A percentile compares a stretch with the other conserved stretches of the same genome.
phyloP scores from a whole-genome alignment of 225 moss, liverwort and hornwort genomes.

The Pleurozium schreberi region DNA sequence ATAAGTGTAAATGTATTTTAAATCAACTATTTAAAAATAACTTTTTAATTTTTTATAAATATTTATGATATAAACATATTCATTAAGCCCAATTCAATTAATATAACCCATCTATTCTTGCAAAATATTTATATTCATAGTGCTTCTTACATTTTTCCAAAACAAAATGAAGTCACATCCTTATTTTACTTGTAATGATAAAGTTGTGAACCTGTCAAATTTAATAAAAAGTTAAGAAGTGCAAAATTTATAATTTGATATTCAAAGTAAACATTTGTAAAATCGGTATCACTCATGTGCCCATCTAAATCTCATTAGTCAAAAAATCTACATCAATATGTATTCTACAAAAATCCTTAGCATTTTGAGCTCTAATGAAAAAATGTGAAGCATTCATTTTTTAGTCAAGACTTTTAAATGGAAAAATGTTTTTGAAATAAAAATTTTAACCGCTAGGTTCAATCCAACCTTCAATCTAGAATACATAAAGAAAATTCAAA shows the following conservation, averaged over 20 bases:
- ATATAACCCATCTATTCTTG: no score
- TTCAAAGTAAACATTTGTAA: not conserved
- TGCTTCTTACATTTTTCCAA: not conserved
- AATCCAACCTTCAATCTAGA: not conserved
- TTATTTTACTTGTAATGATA: not conserved
- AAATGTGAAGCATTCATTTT: not conserved
- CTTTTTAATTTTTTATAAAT: not conserved
- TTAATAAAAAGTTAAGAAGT: not conserved
- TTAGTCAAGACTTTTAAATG: not conserved
- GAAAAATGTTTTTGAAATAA: not conserved
- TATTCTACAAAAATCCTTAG: not conserved
- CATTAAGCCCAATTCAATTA: no score
- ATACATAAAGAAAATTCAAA: not conserved
- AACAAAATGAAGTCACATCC: not conserved
- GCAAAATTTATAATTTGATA: no score
- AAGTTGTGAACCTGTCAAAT: not conserved
- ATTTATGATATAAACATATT: no score
- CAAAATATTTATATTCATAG: not conserved
- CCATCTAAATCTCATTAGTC: not conserved
- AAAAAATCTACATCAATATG: not conserved
- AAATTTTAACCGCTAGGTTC: no score
- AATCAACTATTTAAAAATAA: no score
- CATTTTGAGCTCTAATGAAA: not conserved
- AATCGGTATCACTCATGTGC: accelerated
- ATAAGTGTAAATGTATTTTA: no score